phyloP scores from a whole-genome alignment of 1,284 basidiomycete species.

The Clitocybe nebularis region DNA sequence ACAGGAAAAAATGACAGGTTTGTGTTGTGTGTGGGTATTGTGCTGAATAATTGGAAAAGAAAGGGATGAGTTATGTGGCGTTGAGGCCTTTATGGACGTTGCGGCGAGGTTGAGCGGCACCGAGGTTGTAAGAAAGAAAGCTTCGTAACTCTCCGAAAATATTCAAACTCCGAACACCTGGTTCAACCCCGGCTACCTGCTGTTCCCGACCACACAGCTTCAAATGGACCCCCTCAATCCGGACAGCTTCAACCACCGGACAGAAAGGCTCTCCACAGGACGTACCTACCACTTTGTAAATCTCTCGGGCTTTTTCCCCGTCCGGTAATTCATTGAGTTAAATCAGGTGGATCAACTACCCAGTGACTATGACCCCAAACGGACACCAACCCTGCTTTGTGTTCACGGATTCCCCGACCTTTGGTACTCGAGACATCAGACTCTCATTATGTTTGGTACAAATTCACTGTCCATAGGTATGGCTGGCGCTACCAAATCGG shows the following conservation, averaged over 20 bases:
- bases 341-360: constrained; percentile 55
- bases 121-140: constrained; percentile 24
- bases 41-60: constrained; percentile 14
- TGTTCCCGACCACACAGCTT: constrained; percentile 14
- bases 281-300: constrained; percentile 56
- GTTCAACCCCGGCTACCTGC: constrained; percentile 7
- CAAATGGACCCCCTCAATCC: constrained; percentile 49
- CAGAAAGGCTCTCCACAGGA: constrained; percentile 49
- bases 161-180: constrained; percentile 22
- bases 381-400: constrained; percentile 54
- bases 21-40: constrained; percentile 2
- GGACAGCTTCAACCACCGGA: constrained; percentile 49
- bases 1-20: constrained; percentile 13
- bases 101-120: constrained; percentile 28
- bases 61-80: constrained; percentile 9
- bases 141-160: constrained; percentile 17
- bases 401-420: constrained; percentile 73
- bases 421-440: constrained; percentile 35
- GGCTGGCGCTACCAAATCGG: constrained; percentile 69
- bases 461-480: constrained; percentile 39
- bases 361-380: constrained; percentile 31
- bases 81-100: constrained; percentile 19
- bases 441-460: neutral
- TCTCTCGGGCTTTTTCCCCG: neutral
- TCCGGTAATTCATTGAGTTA: constrained; percentile 9